These are phyloP conservation scores for Fallopia convolvulus DNA, from an alignment of 148 eudicot species.

Conservation along the genomic window DNA sequence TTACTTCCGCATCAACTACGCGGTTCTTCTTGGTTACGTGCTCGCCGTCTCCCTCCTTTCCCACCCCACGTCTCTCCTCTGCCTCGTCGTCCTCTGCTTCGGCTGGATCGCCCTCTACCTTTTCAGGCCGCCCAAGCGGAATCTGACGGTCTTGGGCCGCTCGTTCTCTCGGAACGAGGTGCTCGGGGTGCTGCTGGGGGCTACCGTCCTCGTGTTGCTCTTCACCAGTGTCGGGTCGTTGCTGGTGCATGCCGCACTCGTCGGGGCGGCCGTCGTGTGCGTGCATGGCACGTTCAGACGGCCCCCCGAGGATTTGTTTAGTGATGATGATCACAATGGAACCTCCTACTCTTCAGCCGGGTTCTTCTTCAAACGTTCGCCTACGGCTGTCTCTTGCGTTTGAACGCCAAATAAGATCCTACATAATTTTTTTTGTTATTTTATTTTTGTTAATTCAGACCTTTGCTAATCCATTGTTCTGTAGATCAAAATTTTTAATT, in stretches of 20 bases:
- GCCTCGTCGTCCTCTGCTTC: background rate
- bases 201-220: background rate
- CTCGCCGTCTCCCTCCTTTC: background rate
- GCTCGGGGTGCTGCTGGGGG: background rate
- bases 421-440: background rate
- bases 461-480: too few relatives aligned
- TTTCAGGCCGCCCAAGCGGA: background rate
- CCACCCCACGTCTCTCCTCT: conserved; percentile 5
- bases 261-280: background rate
- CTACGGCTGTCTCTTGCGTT: background rate
- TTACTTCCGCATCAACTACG: conserved; percentile 3
- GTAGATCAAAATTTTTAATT: too few relatives aligned
- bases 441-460: too few relatives aligned
- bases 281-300: background rate
- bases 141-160: background rate
- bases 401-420: background rate
- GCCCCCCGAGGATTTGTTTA: background rate
- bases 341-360: background rate
- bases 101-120: background rate
- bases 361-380: background rate
- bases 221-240: background rate
- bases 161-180: background rate
- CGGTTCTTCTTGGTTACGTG: background rate
- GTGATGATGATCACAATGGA: background rate
- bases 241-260: background rate